Base-by-base conservation (phyloP, 1,284 basidiomycete species). In the Puccinia coronata region DNA sequence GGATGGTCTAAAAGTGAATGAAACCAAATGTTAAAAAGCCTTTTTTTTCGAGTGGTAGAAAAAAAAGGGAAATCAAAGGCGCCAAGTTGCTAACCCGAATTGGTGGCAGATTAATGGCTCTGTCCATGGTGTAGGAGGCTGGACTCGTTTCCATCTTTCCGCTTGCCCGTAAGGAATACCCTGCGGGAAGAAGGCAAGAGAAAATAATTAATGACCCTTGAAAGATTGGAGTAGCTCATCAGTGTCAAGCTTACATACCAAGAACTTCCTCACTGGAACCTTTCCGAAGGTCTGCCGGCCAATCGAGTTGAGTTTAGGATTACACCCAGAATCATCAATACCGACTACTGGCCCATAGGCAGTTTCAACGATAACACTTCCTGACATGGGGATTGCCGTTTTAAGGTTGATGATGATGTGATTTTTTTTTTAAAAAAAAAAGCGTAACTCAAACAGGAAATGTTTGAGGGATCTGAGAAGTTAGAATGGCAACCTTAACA, bases 111-210 rank as follows among this genome's bases (percentile, higher is more conserved):
- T 12, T 28, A 80, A n/a, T 28, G 65, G 67, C 25, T 70, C 69
- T 20, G n/a, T 41, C 77, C 77, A 80, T 39, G 77, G 55, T 20
- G 51, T 41, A 53, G 67, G 67, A 2, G 77, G 65, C 25, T n/a
- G 8, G 2, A 67, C 65, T 71, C 55, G 25, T 61, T 80, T 70
- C 77, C 77, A 80, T 43, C 77, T 49, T 39, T 57, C 57, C 6
- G 77, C 65, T 80, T 80, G 67, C 16, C 49, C 77, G 47, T 80
- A 80, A 47, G 77, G 77, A 20, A 80, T 36, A 61, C 77, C 77
- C 77, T 80, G 20, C 1, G 51, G 20, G 9, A 51, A 1, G 5
- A 53, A 25, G 39, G 16, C 34, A 51, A 25, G 6, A 53, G 20
- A 9, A 3, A 8, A 4, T 23, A 31, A n/a, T 39, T 28, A 14